Conservation (phyloP, 2,329 filamentous ascomycete genomes). For the Xylaria arbuscula region DNA sequence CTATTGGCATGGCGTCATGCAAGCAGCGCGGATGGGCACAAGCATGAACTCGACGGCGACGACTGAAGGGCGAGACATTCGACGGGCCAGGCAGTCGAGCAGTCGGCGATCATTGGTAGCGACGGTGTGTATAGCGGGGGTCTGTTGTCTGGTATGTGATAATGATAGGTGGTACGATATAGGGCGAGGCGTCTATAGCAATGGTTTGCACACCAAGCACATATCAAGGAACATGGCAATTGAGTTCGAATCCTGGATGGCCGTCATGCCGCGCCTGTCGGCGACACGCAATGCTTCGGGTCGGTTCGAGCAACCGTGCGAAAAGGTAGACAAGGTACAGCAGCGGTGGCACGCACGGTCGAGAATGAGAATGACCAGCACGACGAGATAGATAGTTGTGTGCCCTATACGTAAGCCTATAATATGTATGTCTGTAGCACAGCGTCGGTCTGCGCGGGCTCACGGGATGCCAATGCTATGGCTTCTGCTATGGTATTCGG, state of each 20-base stretch:
- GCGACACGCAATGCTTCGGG: conserved; percentile 14
- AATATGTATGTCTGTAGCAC: neutral
- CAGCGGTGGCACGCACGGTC: neutral
- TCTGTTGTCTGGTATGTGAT: no score
- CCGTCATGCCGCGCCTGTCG: conserved; percentile 15
- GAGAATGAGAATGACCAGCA: neutral
- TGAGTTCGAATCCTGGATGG: conserved; percentile 2
- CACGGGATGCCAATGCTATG: no score
- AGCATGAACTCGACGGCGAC: neutral
- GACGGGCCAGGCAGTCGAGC: conserved; percentile 11
- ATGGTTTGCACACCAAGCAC: conserved; percentile 1
- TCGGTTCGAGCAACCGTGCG: conserved; percentile 3
- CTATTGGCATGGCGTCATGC: conserved; percentile 42
- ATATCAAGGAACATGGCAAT: conserved; percentile 18
- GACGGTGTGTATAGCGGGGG: neutral
- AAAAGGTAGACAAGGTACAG: neutral
- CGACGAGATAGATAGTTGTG: neutral
- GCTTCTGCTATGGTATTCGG: no score
- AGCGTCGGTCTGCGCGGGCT: neutral
- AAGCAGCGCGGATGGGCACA: conserved; percentile 4
- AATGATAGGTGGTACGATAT: neutral
- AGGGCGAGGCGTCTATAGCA: conserved; percentile 2
- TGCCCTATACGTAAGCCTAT: neutral
- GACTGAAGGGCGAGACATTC: neutral
- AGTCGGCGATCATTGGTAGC: neutral